Percentiles rank a stretch among this genome's conserved stretches.
These are phyloP conservation scores for Verticillium klebahnii DNA, from an alignment of 2,329 filamentous ascomycete genomes.

Conservation along the genomic window DNA sequence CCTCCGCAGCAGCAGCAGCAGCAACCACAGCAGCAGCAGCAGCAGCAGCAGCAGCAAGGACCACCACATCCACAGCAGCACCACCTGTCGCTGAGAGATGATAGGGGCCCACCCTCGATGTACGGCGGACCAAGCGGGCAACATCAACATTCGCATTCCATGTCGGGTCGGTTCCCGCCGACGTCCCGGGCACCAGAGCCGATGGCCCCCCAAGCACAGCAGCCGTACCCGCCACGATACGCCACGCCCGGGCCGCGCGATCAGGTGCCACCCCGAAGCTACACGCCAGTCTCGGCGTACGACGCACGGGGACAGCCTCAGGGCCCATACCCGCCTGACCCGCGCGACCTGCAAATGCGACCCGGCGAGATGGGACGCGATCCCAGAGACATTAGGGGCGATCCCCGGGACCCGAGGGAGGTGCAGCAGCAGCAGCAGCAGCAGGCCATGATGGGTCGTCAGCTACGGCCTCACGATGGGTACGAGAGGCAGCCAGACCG, in stretches of 20 bases:
- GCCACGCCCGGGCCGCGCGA: slow-evolving; percentile 39
- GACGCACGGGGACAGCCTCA: slow-evolving; percentile 35
- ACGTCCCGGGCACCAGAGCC: slow-evolving; percentile 36
- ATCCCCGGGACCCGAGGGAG: slow-evolving; percentile 33
- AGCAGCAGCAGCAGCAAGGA: slow-evolving; percentile 11
- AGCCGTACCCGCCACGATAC: slow-evolving; percentile 36
- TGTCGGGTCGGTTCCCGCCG: slow-evolving; percentile 32
- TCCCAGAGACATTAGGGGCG: slow-evolving; percentile 16
- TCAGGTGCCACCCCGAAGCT: slow-evolving; percentile 39
- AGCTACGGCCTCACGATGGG: slow-evolving; percentile 37
- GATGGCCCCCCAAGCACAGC: slow-evolving; percentile 32
- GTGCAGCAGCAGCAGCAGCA: slow-evolving; percentile 8
- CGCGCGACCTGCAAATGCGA: slow-evolving; percentile 27
- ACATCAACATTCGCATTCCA: slow-evolving; percentile 26
- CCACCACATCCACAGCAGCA: slow-evolving; percentile 13
- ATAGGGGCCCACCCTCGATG: slow-evolving; percentile 26
- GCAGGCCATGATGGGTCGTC: slow-evolving; percentile 30
- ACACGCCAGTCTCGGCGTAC: slow-evolving; percentile 37
- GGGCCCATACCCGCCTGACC: slow-evolving; percentile 27
- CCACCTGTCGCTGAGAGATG: slow-evolving; percentile 27
- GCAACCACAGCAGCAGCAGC: slow-evolving; percentile 16
- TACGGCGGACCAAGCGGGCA: slow-evolving; percentile 22
- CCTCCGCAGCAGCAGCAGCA: slow-evolving; percentile 19
- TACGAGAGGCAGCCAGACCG: slow-evolving; percentile 38
- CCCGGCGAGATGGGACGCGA: slow-evolving; percentile 22